Evolutionary conservation across 1,139 yeast species (phyloP), one percentile per base, ranked within the genome.

Genomic region (Pichia sorboxylosa): DNA sequence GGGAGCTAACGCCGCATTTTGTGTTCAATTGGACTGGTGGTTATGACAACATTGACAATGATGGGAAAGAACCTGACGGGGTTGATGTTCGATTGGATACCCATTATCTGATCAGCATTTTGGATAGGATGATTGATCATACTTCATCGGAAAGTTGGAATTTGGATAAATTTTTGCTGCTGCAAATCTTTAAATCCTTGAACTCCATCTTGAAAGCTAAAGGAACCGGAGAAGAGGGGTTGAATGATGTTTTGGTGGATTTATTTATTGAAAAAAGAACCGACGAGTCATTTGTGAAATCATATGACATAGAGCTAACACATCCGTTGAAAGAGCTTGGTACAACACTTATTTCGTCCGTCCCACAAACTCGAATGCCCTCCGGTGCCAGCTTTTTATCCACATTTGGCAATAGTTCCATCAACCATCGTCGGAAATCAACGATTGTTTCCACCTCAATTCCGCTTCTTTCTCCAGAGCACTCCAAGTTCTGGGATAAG

Each of bases 131-230:
- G 37, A 38, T 46, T 23, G 51, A 49, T 32, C 36, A 39, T 13
- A 38, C 41, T n/a, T 34, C 41, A 3, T 37, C 30, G 19, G 48
- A 45, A 16, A 38, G 39, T 28, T 47, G 49, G 46, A 39, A 39
- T 18, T 24, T 50, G 14, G 35, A 37, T 17, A 46, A 42, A 30
- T 29, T 35, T 14, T 31, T 45, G 15, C 28, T 49, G 6, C 29
- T 47, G 18, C 55, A 50, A 33, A 32, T 49, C 13, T 50, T 39
- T 35, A 47, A 44, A 28, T 28, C 39, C 7, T 32, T 51, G 17
- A 49, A 49, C 27, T 41, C 45, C 19, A 33, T 45, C 9, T 22
- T 49, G 13, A 50, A 48, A 27, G 30, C 34, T n/a, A 31, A 34
- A 23, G 35, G 36, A 10, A 22, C 34, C 2, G 36, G 36, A 16